A percentile compares a stretch with the other conserved stretches of the same genome.
These are phyloP conservation scores for Triadica sebifera DNA, from an alignment of 345 rosid genomes.

Conservation along the genomic window DNA sequence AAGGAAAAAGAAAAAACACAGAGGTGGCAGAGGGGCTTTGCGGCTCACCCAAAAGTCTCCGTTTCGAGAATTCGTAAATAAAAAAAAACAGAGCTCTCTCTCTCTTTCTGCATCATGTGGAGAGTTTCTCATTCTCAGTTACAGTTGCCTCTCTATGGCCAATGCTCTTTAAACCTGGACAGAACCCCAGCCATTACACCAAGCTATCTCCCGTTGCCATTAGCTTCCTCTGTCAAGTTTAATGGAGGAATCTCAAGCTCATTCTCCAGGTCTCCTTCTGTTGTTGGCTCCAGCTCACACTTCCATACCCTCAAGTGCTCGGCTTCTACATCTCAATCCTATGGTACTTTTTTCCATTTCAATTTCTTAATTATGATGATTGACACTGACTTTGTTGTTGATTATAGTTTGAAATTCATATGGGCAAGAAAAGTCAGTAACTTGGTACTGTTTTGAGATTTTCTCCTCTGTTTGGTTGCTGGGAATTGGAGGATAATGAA, in stretches of 20 bases:
- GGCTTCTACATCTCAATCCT: constrained; percentile 43
- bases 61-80: too few relatives aligned
- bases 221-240: constrained; percentile 23
- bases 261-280: constrained; percentile 19
- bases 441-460: not conserved
- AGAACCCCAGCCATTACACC: constrained; percentile 44
- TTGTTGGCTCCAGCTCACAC: constrained; percentile 25
- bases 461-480: not conserved
- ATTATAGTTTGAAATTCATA: not conserved
- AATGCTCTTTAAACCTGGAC: constrained; percentile 27
- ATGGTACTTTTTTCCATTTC: constrained; percentile 31
- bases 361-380: not conserved
- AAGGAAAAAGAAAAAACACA: too few relatives aligned
- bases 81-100: not conserved
- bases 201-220: constrained; percentile 27
- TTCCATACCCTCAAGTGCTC: constrained; percentile 37
- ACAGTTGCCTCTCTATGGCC: not conserved
- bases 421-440: not conserved
- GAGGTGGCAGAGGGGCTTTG: too few relatives aligned
- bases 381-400: not conserved
- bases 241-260: constrained; percentile 29
- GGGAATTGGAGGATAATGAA: not conserved
- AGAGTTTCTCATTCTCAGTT: not conserved
- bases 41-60: too few relatives aligned
- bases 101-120: constrained; percentile 2